Evolutionary conservation across 75 land plant genomes (phyloP), one percentile per base, ranked within the genome.

Genomic region (Cupressus sempervirens): DNA sequence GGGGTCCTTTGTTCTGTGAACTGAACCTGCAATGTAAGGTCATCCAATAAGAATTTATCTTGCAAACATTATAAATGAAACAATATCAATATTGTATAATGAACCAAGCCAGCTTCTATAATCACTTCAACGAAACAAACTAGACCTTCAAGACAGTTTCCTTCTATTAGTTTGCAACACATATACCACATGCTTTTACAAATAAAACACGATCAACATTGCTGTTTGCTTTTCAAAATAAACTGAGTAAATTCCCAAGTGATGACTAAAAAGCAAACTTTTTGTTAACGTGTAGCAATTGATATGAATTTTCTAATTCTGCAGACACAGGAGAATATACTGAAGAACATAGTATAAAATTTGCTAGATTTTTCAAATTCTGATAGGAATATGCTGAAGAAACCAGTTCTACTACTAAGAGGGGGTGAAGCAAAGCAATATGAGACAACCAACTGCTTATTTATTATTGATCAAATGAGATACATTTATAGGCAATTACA

Each of bases 1-100:
- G 98, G 87, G 35, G 86, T 83, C 50, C 92, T 88, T 43, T 74
- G 82, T 87, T 91, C 96, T 0, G 85, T 90, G 77, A 90, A 95
- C 15, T 92, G 94, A 54, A 97, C 99, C 99, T 97, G 93, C 85
- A 88, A 87, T 23, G 48, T 40, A 77, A 67, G 41, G 16, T 43
- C 89, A 80, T 76, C 23, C 67, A 18, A 56, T 18, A 62, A 34
- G 3, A 40, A 56, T 58, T n/a, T 43, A 79, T 45, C 15, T 16
- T 12, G n/a, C 20, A 43, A 26, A 45, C 50, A 79, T 29, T n/a
- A 12, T 43, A 20, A n/a, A 79, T 12, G 29, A 77, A 26, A 16
- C 12, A 7, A 43, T 46, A 45, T 79, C 8, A 40, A 45, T 43
- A 45, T 12, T n/a, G 46, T 6, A 79, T 1, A 4, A 76, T 41